phyloP scores from a whole-genome alignment of 345 rosid species.

The Rhodomyrtus tomentosa region DNA sequence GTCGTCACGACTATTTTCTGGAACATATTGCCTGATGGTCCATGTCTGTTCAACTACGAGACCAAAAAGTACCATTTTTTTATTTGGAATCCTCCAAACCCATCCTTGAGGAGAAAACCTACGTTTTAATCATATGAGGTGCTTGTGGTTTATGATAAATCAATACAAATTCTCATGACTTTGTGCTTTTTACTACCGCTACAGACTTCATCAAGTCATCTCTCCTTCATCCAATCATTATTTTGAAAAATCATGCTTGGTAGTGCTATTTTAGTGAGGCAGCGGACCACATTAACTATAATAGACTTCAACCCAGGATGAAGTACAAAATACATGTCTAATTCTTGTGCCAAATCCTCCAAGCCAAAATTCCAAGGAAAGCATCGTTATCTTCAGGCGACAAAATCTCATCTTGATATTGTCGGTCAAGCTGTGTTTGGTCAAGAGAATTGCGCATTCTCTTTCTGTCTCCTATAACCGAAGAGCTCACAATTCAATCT shows the following conservation, averaged over 20 bases:
- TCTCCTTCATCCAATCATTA: not conserved
- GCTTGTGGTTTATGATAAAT: not conserved
- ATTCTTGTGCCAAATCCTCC: not conserved
- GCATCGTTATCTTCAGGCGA: not conserved
- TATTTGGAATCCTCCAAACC: not conserved
- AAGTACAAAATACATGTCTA: not conserved
- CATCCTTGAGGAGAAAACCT: not conserved
- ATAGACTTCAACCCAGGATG: not conserved
- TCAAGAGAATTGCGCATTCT: too few species aligned
- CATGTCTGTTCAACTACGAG: not conserved
- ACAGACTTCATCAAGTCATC: too few species aligned
- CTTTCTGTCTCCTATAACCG: too few species aligned
- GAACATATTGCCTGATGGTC: not conserved
- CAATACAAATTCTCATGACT: not conserved
- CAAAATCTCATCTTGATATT: not conserved
- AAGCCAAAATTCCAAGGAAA: not conserved
- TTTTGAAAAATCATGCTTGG: too few species aligned
- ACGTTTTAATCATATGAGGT: not conserved
- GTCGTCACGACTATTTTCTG: not conserved
- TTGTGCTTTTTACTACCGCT: not conserved
- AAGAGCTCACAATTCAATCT: too few species aligned
- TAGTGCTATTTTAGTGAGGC: not conserved
- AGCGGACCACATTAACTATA: not conserved
- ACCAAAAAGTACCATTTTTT: not conserved
- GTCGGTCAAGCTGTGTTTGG: too few species aligned